Conservation (phyloP, 2,329 filamentous ascomycete genomes). For the Calonectria hongkongensis region DNA sequence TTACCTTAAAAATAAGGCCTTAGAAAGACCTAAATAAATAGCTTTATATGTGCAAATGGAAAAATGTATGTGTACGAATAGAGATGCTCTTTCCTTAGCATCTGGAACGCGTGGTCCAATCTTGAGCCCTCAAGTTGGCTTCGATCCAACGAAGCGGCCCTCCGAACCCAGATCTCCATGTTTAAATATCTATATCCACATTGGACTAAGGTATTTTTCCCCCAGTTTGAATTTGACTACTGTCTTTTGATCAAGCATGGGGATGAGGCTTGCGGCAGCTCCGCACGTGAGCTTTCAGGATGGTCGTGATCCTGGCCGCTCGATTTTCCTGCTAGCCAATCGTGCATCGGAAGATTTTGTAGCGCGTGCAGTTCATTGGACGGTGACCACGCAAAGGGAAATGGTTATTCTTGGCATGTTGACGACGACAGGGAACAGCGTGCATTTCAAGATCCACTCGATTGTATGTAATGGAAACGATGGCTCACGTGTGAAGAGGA, state of each 20-base stretch:
- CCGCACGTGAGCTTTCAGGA: no score
- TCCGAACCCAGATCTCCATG: neutral
- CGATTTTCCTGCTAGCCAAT: neutral
- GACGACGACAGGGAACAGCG: neutral
- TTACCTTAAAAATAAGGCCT: no score
- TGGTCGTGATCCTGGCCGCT: neutral
- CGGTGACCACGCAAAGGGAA: neutral
- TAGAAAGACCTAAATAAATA: no score
- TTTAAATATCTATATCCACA: neutral
- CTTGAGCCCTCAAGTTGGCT: no score
- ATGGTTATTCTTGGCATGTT: conserved; percentile 5
- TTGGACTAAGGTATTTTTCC: neutral
- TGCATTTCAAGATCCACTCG: neutral
- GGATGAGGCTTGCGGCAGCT: no score
- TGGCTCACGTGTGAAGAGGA: neutral
- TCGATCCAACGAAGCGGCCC: no score
- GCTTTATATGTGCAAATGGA: no score
- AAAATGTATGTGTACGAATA: no score
- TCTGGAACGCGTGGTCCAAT: no score
- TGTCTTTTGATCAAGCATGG: no score
- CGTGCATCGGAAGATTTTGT: neutral
- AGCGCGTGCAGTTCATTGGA: neutral
- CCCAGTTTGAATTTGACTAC: no score
- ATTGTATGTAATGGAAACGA: conserved; percentile 1
- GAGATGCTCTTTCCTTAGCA: no score